Evolutionary conservation across 2,329 filamentous ascomycete genomes (phyloP).

Genomic region (Chlorencoelia australis): DNA sequence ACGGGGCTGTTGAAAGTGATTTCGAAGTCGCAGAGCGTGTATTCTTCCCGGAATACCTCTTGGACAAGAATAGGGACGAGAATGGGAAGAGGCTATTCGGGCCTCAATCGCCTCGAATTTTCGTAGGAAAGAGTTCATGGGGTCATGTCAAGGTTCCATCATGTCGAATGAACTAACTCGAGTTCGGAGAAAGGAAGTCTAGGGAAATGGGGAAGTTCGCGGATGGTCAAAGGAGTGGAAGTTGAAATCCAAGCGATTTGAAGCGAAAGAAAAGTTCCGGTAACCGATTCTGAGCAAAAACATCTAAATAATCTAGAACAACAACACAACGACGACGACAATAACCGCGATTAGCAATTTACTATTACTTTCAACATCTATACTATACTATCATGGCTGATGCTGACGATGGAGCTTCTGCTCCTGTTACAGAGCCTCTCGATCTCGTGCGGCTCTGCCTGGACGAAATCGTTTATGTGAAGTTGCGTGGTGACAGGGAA

Average conservation of each 20-base stretch:
- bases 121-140: conserved; percentile 16
- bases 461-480: conserved; percentile 94
- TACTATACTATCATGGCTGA: conserved; percentile 63
- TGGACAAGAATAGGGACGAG: conserved; percentile 13
- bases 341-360: too few relatives aligned
- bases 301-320: too few relatives aligned
- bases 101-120: conserved; percentile 19
- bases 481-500: conserved; percentile 90
- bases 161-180: too few relatives aligned
- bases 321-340: too few relatives aligned
- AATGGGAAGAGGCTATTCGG: conserved; percentile 19
- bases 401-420: conserved; percentile 57
- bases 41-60: conserved; percentile 16
- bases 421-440: conserved; percentile 78
- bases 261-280: too few relatives aligned
- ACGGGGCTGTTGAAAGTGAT: conserved; percentile 10
- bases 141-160: too few relatives aligned
- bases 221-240: too few relatives aligned
- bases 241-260: too few relatives aligned
- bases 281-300: too few relatives aligned
- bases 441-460: conserved; percentile 91
- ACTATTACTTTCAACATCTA: too few relatives aligned
- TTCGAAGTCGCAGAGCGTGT: conserved; percentile 15
- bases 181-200: too few relatives aligned
- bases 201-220: too few relatives aligned